phyloP scores from a whole-genome alignment of 352 stramenopile species.

The Poterioochromonas sp. region DNA sequence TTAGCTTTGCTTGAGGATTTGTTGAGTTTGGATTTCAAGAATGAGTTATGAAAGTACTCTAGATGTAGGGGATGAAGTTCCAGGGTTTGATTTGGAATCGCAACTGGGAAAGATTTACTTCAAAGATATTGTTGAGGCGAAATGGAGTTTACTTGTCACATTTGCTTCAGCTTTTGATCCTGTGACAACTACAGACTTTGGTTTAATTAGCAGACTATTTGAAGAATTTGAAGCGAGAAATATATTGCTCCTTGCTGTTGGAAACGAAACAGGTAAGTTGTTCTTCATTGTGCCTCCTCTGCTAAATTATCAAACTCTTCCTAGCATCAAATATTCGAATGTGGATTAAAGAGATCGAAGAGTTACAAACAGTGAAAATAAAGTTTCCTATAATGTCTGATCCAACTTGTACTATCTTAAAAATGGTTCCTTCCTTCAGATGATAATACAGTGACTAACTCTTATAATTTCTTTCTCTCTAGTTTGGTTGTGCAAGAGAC shows the following conservation, averaged over 20 bases:
- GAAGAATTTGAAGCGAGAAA: conserved; percentile 24
- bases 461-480: neutral
- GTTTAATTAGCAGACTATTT: neutral
- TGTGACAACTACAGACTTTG: conserved; percentile 25
- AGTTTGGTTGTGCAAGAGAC: neutral
- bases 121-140: neutral
- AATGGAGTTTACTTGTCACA: neutral
- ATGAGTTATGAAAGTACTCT: neutral
- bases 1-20: too few species aligned
- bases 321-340: conserved; percentile 9
- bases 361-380: neutral
- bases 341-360: conserved; percentile 28
- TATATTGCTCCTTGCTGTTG: neutral
- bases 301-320: neutral
- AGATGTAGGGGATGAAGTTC: conserved; percentile 24
- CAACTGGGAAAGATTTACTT: neutral
- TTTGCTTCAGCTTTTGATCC: conserved; percentile 3
- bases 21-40: too few species aligned
- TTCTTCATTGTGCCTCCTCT: neutral
- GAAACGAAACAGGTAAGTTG: conserved; percentile 7
- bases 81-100: conserved; percentile 17
- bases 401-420: conserved; percentile 1
- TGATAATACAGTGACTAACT: neutral
- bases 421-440: neutral
- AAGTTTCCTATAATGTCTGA: neutral